phyloP scores from a whole-genome alignment of 2,329 filamentous ascomycete genomes.

The Endocalyx cinctus region DNA sequence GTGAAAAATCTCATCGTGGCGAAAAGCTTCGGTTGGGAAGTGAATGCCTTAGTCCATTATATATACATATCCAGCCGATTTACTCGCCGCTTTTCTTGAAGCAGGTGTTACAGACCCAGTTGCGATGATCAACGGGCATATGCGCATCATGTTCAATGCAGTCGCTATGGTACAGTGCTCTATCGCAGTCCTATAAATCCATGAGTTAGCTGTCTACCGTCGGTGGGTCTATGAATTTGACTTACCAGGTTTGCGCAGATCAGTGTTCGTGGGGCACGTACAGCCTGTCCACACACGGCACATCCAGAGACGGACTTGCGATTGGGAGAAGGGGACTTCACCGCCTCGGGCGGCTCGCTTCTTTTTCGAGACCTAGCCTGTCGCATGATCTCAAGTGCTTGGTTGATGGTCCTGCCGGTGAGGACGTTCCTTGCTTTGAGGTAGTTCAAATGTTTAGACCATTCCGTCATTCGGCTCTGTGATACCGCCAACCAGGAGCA shows the following conservation, averaged over 20 bases:
- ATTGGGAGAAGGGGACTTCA: slow-evolving; percentile 17
- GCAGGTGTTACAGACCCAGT: slow-evolving; percentile 44
- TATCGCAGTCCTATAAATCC: slow-evolving; percentile 21
- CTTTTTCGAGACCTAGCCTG: slow-evolving; percentile 31
- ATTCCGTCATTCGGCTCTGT: slow-evolving; percentile 46
- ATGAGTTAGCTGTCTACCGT: too few relatives aligned
- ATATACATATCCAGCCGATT: too few relatives aligned
- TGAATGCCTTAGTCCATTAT: too few relatives aligned
- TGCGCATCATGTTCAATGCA: slow-evolving; percentile 37
- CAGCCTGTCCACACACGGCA: slow-evolving; percentile 42
- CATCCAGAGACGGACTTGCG: slow-evolving; percentile 43
- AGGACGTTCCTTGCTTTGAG: slow-evolving; percentile 46
- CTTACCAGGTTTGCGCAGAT: slow-evolving; percentile 48
- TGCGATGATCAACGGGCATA: slow-evolving; percentile 29
- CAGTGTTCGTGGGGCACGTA: slow-evolving; percentile 42
- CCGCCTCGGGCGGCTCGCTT: slow-evolving; percentile 17
- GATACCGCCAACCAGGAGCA: slow-evolving; percentile 47
- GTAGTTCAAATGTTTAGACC: slow-evolving; percentile 49
- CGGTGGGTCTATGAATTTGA: slow-evolving; percentile 7
- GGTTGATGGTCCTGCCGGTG: slow-evolving; percentile 37
- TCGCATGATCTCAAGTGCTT: slow-evolving; percentile 40
- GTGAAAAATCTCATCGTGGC: too few relatives aligned
- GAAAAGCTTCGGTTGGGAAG: too few relatives aligned
- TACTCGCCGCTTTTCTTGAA: too few relatives aligned
- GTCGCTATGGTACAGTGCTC: slow-evolving; percentile 45